These are phyloP conservation scores for Epichloe baconii DNA, from an alignment of 2,329 filamentous ascomycete genomes.

Conservation along the genomic window DNA sequence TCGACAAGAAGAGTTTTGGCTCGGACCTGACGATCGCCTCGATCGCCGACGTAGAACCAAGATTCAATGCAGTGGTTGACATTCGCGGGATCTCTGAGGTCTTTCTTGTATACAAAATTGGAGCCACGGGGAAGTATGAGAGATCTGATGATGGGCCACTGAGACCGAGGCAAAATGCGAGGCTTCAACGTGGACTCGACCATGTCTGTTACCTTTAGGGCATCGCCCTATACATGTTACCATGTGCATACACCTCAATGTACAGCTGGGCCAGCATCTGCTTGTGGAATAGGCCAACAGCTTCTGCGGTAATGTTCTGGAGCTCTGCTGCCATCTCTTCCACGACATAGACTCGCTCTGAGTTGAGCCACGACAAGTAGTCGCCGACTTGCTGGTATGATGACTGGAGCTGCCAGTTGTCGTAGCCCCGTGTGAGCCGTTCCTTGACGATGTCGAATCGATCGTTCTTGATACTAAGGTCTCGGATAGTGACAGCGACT, in stretches of 20 bases:
- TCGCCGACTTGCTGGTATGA: slow-evolving; percentile 81
- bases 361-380: slow-evolving; percentile 68
- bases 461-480: slow-evolving; percentile 72
- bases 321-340: slow-evolving; percentile 72
- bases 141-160: slow-evolving; percentile 69
- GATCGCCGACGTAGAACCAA: slow-evolving; percentile 56
- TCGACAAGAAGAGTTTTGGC: slow-evolving; percentile 71
- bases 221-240: slow-evolving; percentile 94
- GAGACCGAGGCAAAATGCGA: slow-evolving; percentile 55
- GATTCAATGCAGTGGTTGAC: slow-evolving; percentile 81
- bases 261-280: slow-evolving; percentile 73
- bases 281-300: slow-evolving; percentile 65
- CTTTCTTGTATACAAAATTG: slow-evolving; percentile 73
- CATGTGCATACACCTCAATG: slow-evolving; percentile 78
- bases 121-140: slow-evolving; percentile 65
- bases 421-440: slow-evolving; percentile 58
- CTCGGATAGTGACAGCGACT: slow-evolving; percentile 69
- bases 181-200: slow-evolving; percentile 69
- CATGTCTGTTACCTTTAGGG: slow-evolving; percentile 69
- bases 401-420: slow-evolving; percentile 78
- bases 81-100: slow-evolving; percentile 74
- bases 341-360: slow-evolving; percentile 63
- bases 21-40: slow-evolving; percentile 53
- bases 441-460: slow-evolving; percentile 90
- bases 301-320: slow-evolving; percentile 57